Percentiles rank a stretch among this genome's conserved stretches.
Conservation (phyloP, 805 yeast genomes). For the Schwanniomyces yamadae region DNA sequence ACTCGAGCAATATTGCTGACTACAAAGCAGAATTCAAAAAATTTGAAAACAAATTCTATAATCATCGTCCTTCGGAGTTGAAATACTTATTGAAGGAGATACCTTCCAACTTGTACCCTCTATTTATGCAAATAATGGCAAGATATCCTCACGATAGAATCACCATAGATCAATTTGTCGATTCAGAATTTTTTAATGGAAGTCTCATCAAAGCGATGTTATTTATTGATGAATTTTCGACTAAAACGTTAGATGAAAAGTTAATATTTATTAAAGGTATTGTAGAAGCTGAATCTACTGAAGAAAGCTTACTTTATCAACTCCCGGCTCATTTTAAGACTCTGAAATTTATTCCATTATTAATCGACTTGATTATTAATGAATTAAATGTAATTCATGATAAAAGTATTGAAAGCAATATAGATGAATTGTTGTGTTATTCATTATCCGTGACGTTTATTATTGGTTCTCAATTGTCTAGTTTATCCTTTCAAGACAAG, state of each 20-base stretch:
- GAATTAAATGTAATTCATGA: constrained; percentile 26
- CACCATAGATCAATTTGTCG: constrained; percentile 64
- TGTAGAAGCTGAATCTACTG: constrained; percentile 24
- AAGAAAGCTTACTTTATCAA: constrained; percentile 22
- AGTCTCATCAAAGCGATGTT: constrained; percentile 78
- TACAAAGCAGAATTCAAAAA: constrained; percentile 55
- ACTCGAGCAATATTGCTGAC: constrained; percentile 53
- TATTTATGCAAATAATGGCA: constrained; percentile 53
- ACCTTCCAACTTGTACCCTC: constrained; percentile 54
- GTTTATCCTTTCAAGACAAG: constrained; percentile 72
- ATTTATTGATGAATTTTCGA: constrained; percentile 78
- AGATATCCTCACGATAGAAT: constrained; percentile 58
- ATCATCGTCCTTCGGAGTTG: constrained; percentile 32
- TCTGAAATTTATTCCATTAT: constrained; percentile 72
- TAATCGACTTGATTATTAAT: constrained; percentile 52
- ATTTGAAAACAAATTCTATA: constrained; percentile 46
- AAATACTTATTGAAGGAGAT: constrained; percentile 51
- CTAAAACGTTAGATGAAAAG: constrained; percentile 68
- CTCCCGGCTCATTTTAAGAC: constrained; percentile 49
- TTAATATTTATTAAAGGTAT: constrained; percentile 67
- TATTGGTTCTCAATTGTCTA: constrained; percentile 67
- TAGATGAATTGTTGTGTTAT: constrained; percentile 42
- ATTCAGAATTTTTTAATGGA: constrained; percentile 75
- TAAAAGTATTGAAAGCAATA: constrained; percentile 19
- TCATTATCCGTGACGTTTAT: constrained; percentile 56